These are phyloP conservation scores for Perkinsus olseni DNA, from an alignment of 169 alveolate species.

Conservation along the genomic window DNA sequence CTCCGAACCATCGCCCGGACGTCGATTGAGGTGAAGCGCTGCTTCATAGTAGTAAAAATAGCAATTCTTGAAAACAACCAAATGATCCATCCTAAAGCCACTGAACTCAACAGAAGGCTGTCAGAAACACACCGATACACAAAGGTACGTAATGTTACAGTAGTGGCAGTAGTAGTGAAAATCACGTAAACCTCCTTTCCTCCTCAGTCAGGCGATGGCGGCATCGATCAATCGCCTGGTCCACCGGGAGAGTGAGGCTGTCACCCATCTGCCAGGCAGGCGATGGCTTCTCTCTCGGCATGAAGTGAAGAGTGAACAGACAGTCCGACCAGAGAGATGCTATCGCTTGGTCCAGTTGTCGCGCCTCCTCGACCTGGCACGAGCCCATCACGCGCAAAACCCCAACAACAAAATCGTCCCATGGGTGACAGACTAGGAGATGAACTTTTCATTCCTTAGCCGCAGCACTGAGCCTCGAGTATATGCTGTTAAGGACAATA, in stretches of 20 bases:
- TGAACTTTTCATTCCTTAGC: no score
- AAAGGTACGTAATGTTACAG: background rate
- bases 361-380: background rate
- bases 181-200: background rate
- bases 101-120: background rate
- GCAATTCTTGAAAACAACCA: background rate
- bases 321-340: background rate
- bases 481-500: no score
- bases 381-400: no score
- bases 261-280: background rate
- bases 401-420: no score
- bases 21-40: slow-evolving; percentile 42
- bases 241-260: background rate
- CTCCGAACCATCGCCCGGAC: slow-evolving; percentile 41
- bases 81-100: background rate
- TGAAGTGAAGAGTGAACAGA: background rate
- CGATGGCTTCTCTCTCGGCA: background rate
- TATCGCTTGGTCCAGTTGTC: background rate
- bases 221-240: background rate
- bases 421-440: no score
- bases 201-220: background rate
- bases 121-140: background rate
- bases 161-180: background rate
- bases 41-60: slow-evolving; percentile 21
- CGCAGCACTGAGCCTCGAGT: no score